phyloP scores from a whole-genome alignment of 1,139 yeast genomes.

The Spathaspora sp. region DNA sequence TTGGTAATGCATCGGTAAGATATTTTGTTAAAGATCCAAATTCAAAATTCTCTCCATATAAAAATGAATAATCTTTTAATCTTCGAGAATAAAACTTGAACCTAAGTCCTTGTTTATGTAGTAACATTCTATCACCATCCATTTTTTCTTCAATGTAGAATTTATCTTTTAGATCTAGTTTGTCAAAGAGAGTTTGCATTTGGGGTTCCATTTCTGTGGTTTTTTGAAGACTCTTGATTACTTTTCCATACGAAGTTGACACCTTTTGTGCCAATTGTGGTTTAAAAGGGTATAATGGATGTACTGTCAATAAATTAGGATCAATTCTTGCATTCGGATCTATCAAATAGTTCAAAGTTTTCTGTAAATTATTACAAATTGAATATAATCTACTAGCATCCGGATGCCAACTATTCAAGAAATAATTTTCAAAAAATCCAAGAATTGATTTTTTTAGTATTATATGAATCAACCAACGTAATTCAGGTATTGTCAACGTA shows the following conservation, averaged over 20 bases:
- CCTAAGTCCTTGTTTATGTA: constrained; percentile 52
- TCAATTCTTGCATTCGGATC: constrained; percentile 49
- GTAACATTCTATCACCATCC: constrained; percentile 87
- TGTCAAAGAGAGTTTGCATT: constrained; percentile 17
- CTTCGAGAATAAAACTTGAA: constrained; percentile 68
- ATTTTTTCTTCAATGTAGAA: constrained; percentile 86
- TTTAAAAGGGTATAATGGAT: constrained; percentile 55
- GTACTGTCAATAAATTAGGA: constrained; percentile 45
- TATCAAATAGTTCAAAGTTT: constrained; percentile 58
- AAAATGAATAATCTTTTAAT: constrained; percentile 68
- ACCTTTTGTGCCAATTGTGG: constrained; percentile 71
- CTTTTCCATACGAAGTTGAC: constrained; percentile 44
- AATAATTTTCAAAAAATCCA: constrained; percentile 59
- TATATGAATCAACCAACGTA: constrained; percentile 69
- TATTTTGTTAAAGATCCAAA: constrained; percentile 65
- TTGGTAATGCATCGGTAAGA: constrained; percentile 44
- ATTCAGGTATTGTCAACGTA: constrained; percentile 61
- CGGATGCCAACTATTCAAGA: constrained; percentile 75
- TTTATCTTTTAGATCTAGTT: constrained; percentile 24
- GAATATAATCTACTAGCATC: constrained; percentile 67
- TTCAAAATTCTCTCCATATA: constrained; percentile 66
- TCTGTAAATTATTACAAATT: constrained; percentile 64
- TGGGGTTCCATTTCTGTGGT: constrained; percentile 21
- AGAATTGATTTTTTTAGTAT: constrained; percentile 59
- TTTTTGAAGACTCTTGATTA: constrained; percentile 43